Conservation (phyloP, 495 filamentous ascomycete species). For the Aspergillus sclerotioniger region DNA sequence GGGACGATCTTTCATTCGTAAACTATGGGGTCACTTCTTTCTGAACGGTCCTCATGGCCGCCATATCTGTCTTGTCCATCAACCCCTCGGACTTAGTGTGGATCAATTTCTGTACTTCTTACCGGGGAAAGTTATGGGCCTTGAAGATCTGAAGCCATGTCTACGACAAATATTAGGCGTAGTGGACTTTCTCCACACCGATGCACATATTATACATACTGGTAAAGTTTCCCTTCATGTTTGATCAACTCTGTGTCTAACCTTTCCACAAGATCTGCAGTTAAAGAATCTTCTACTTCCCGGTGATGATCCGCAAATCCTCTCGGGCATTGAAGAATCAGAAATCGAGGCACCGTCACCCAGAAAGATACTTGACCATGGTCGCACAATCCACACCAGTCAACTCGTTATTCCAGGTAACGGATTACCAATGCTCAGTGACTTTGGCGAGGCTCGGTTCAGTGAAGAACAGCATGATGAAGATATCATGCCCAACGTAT, state of each 20-base stretch:
- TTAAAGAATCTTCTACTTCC: constrained; percentile 23
- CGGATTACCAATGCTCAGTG: constrained; percentile 23
- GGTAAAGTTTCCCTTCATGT: constrained; percentile 21
- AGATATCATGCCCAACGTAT: constrained; percentile 21
- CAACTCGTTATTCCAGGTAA: constrained; percentile 1
- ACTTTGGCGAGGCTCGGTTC: constrained; percentile 29
- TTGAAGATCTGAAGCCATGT: constrained; percentile 18
- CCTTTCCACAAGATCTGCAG: constrained; percentile 13
- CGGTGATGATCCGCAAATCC: not conserved
- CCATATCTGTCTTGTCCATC: constrained; percentile 32
- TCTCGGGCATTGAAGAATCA: constrained; percentile 17
- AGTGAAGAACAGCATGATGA: constrained; percentile 24
- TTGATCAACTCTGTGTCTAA: not conserved
- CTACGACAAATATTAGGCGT: constrained; percentile 30
- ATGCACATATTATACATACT: constrained; percentile 39
- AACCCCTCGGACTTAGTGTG: constrained; percentile 24
- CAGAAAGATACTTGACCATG: constrained; percentile 21
- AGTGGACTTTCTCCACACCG: constrained; percentile 41
- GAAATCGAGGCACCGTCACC: constrained; percentile 15
- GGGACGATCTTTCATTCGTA: not conserved
- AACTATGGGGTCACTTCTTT: not conserved
- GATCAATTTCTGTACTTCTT: constrained; percentile 5
- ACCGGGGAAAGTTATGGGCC: constrained; percentile 17
- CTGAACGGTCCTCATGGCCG: constrained; percentile 25
- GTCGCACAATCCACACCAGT: constrained; percentile 23